These are phyloP conservation scores for Glutinoglossum americanum DNA, from an alignment of 495 filamentous ascomycete genomes.

Conservation along the genomic window DNA sequence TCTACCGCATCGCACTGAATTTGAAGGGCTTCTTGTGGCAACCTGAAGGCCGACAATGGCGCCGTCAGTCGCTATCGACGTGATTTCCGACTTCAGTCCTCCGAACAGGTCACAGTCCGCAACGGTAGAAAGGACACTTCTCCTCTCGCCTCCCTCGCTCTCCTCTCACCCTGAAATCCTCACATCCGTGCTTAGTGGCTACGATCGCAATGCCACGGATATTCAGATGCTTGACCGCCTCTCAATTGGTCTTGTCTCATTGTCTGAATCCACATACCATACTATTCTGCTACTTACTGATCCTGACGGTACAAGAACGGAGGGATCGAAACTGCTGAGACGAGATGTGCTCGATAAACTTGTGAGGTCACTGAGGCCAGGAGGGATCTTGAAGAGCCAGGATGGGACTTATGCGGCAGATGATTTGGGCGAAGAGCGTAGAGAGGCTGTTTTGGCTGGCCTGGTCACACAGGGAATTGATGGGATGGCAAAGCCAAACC, in stretches of 20 bases:
- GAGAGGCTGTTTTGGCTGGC: slow-evolving; percentile 68
- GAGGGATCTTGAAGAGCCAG: slow-evolving; percentile 46
- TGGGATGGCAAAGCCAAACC: slow-evolving; percentile 53
- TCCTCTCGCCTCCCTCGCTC: slow-evolving; percentile 55
- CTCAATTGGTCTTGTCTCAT: slow-evolving; percentile 54
- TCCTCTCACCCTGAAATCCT: slow-evolving; percentile 43
- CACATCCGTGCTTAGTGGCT: slow-evolving; percentile 31
- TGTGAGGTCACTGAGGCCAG: slow-evolving; percentile 43
- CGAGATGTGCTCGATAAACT: slow-evolving; percentile 47
- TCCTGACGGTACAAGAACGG: slow-evolving; percentile 36
- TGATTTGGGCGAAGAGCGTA: slow-evolving; percentile 24
- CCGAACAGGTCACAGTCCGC: slow-evolving; percentile 9
- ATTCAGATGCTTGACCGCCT: slow-evolving; percentile 97
- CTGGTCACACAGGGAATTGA: slow-evolving; percentile 35
- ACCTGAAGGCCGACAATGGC: not conserved
- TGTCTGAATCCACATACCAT: slow-evolving; percentile 63
- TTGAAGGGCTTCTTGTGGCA: not conserved
- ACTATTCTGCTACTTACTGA: slow-evolving; percentile 66
- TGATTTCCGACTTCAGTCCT: slow-evolving; percentile 21
- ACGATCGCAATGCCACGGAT: slow-evolving; percentile 56
- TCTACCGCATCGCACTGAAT: not conserved
- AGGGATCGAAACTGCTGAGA: slow-evolving; percentile 38
- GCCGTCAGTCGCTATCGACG: not conserved
- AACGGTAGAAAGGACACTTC: slow-evolving; percentile 28
- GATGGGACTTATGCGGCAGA: slow-evolving; percentile 33